A percentile compares a stretch with the other conserved stretches of the same genome.
These are phyloP conservation scores for Lanmaoa rubissima DNA, from an alignment of 768 basidiomycete genomes.

Conservation along the genomic window DNA sequence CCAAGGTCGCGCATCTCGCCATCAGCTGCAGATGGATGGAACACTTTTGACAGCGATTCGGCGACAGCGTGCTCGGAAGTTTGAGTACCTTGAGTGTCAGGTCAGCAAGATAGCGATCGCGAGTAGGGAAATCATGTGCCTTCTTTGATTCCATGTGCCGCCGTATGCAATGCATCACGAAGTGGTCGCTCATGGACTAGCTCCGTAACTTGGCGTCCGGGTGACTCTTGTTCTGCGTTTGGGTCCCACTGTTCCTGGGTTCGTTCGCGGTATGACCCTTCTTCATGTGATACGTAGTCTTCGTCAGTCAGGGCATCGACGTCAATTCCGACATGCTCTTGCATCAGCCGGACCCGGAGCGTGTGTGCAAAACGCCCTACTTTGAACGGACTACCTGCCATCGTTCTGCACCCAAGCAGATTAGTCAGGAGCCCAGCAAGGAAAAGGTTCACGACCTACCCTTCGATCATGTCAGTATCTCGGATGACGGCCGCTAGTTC, in stretches of 20 bases:
- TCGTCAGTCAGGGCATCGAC: conserved; percentile 86
- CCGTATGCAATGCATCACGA: conserved; percentile 36
- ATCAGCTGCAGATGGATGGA: conserved; percentile 33
- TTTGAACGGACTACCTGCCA: conserved; percentile 93
- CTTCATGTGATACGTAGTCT: conserved; percentile 56
- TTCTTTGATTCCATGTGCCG: conserved; percentile 44
- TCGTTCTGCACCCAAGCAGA: conserved; percentile 51
- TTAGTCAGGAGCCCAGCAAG: background rate
- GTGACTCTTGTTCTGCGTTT: conserved; percentile 59
- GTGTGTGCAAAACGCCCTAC: conserved; percentile 97
- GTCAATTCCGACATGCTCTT: conserved; percentile 94
- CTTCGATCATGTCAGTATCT: conserved; percentile 96
- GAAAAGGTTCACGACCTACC: conserved; percentile 45
- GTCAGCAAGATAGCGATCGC: conserved; percentile 1
- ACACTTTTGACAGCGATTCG: conserved; percentile 34
- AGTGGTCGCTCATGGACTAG: conserved; percentile 37
- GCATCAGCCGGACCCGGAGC: conserved; percentile 90
- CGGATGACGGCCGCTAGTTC: conserved; percentile 90
- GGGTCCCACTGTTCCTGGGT: conserved; percentile 72
- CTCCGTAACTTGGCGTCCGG: conserved; percentile 42
- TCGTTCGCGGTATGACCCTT: conserved; percentile 43
- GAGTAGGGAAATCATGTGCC: conserved; percentile 37
- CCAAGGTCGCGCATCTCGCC: background rate
- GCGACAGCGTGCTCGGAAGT: conserved; percentile 39
- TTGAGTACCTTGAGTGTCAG: conserved; percentile 38